Evolutionary conservation across 345 rosid species (phyloP).

Genomic region (Microcos paniculata): DNA sequence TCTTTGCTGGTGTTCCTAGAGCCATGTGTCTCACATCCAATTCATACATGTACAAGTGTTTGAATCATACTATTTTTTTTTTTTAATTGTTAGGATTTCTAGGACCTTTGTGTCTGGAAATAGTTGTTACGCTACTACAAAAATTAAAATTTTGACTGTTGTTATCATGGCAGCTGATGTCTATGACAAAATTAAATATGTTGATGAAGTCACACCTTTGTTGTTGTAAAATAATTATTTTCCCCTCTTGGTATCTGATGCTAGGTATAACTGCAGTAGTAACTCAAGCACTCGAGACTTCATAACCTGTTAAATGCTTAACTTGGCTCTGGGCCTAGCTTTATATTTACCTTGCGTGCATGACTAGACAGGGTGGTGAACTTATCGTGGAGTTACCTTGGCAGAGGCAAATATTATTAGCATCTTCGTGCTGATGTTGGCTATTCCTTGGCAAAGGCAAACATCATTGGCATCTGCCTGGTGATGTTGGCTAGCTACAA

Average conservation of each 20-base stretch:
- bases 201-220: no score
- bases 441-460: no score
- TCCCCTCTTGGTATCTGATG: background rate
- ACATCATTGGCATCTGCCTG: background rate
- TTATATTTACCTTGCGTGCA: background rate
- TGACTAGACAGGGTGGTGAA: background rate
- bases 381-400: background rate
- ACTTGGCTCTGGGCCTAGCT: background rate
- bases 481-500: no score
- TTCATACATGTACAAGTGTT: no score
- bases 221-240: no score
- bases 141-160: background rate
- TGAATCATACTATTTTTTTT: no score
- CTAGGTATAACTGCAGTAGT: background rate
- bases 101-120: conserved; percentile 1
- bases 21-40: no score
- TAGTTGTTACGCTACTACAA: background rate
- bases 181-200: background rate
- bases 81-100: background rate
- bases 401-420: no score
- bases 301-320: background rate
- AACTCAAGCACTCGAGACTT: background rate
- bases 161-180: background rate
- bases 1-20: no score
- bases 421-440: no score